phyloP scores from a whole-genome alignment of 2,329 filamentous ascomycete species.

The Neonectria hederae region DNA sequence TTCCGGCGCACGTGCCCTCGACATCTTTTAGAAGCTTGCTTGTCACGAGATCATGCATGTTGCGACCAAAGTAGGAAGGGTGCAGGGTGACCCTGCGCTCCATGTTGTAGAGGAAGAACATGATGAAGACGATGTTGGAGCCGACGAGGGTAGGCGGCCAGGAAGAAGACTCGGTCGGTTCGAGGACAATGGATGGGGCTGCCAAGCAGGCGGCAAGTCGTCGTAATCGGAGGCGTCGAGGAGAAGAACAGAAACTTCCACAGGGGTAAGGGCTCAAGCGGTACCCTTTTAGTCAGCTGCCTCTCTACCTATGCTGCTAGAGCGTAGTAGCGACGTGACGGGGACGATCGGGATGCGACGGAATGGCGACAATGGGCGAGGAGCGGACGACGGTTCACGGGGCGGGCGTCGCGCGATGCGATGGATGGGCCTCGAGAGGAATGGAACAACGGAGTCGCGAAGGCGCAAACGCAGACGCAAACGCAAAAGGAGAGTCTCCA shows the following conservation, averaged over 20 bases:
- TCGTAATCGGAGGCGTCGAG: background rate
- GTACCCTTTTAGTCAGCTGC: too few species aligned
- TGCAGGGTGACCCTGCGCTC: conserved; percentile 95
- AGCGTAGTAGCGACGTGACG: background rate
- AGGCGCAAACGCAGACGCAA: conserved; percentile 16
- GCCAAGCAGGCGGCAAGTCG: background rate
- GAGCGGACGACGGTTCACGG: conserved; percentile 12
- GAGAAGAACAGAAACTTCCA: background rate
- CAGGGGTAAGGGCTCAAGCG: background rate
- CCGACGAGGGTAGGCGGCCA: conserved; percentile 11
- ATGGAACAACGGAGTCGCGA: conserved; percentile 7
- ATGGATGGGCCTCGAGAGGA: background rate
- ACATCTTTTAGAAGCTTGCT: conserved; percentile 91
- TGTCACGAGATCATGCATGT: conserved; percentile 91
- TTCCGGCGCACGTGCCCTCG: conserved; percentile 93
- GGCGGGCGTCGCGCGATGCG: conserved; percentile 15
- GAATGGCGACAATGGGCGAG: conserved; percentile 3
- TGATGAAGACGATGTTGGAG: conserved; percentile 50
- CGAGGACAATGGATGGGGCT: conserved; percentile 1
- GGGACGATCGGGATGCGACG: background rate
- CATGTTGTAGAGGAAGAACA: conserved; percentile 99
- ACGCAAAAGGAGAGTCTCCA: conserved; percentile 12
- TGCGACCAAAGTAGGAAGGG: conserved; percentile 94
- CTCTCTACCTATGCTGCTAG: background rate
- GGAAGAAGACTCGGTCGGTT: conserved; percentile 8